Base-by-base conservation (phyloP, 2,329 filamentous ascomycete species). In the Cladorrhinum sp. region DNA sequence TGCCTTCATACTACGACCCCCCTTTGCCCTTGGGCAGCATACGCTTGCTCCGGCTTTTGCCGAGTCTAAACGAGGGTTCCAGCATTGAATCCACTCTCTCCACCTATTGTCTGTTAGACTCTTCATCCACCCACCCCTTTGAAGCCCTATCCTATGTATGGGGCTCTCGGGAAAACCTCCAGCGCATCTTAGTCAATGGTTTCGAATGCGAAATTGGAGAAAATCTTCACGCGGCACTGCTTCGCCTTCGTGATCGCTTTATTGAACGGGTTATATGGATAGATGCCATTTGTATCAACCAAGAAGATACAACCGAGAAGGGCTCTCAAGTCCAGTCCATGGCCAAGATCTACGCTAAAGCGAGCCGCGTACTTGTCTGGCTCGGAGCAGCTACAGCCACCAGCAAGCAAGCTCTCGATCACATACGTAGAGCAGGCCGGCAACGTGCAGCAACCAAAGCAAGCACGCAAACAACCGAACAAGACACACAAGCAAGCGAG, bases 201-300 rank as follows among this genome's bases (percentile, higher is more conserved):
- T 8, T 12, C 7, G 4, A 36, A 12, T 5, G 10, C 4, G 12
- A 12, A 3, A 3, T 12, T 2, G 2, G 8, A 12, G 32, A 10
- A 41, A 61, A 61, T 22, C 50, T 61, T 51, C 50, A 58, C 50
- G 20, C 50, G 18, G 55, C 55, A 18, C 55, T 55, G 2, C 38
- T 20, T 16, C 59, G 45, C 23, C 55, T 61, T 25, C 59, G 59
- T 3, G 32, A 58, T 38, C 22, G 45, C 10, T 52, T 52, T 18
- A 2, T 60, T 3, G 58, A 60, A 32, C 29, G 58, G 23, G 23
- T 60, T 12, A 2, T 60, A 2, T 60, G 58, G 58, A 29, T 55
- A 22, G 59, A 61, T 55, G 59, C 59, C 20, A 29, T 61, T 27
- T 61, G 59, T 36, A 61, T 61, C n/a, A 60, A 60, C 58, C 58